Base-by-base conservation (phyloP, 2,329 filamentous ascomycete species). In the Fusarium sp. region DNA sequence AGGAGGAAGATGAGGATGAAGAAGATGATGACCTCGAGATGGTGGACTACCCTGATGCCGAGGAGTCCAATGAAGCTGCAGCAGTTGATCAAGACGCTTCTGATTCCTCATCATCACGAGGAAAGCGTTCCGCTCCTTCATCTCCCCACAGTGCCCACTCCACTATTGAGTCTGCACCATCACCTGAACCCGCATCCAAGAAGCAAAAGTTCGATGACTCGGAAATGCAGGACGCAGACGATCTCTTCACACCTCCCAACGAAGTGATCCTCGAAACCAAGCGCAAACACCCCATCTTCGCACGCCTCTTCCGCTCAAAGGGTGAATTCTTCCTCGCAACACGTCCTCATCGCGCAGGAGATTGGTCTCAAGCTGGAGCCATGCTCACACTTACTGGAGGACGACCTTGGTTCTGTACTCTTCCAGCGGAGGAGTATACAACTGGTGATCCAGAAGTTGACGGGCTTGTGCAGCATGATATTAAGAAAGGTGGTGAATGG, bases 291-390 rank as follows among this genome's bases (percentile, higher is more conserved):
- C 82, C 86, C 1, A 80, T 85, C 3, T 86, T 91, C 60, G 78
- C 79, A 2, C 85, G 85, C 4, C 85, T 91, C 11, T 86, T 90
- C 76, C 87, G 89, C 30, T 91, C 89, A 57, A 91, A 91, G 73
- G 89, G 89, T 6, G 86, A 88, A 48, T 86, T 88, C 70, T 88
- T 86, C 80, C 81, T 91, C 1, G 88, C 89, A 1, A 90, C 88
- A 0, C 83, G 89, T 0, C 88, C 88, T 1, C 81, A 83, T 32
- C 83, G 81, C 33, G 82, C 82, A 10, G 89, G 89, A 48, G 87
- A 89, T 46, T 91, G 89, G 89, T 90, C 87, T 0, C 89, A 90
- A 60, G 89, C 89, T 1, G 89, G 89, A 4, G 88, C 87, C 15
- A 91, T 91, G 86, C 82, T 91, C 30, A 90, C 88, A 1, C 77